Base-by-base conservation (phyloP, 306 rosid species). In the Cicer judaicum region DNA sequence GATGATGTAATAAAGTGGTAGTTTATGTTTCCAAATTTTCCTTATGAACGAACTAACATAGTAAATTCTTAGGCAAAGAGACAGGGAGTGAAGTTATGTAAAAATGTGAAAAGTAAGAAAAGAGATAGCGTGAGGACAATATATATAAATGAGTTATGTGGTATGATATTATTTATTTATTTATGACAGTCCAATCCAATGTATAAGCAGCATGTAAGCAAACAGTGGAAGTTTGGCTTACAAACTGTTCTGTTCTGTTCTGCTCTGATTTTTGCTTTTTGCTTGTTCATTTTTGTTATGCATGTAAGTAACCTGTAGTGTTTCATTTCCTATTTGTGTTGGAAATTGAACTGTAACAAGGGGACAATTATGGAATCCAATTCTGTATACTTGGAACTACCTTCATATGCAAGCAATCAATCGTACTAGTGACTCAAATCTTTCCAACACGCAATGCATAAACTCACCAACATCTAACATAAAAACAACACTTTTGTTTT, bases 371-470 rank as follows among this genome's bases (percentile, higher is more conserved):
- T 24, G 19, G 72, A 68, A 24, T 24, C 24, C 1, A 74, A 74
- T 82, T 77, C 41, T 68, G 69, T 78, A 80, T 67, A 54, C 50
- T 69, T 60, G 8, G 77, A 73, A 29, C 47, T 74, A 80, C 82
- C 90, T 89, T 82, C 60, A 76, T 78, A 56, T 21, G 86, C 85
- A 87, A 84, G 91, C 88, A 82, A 86, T 41, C 83, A 68, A 56
- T 49, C 73, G 3, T 24, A 24, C 29, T 0, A 78, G 42, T 72
- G 67, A 71, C 50, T 24, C 7, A 5, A 11, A 70, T 9, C n/a
- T 0, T 16, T 70, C 64, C 12, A 42, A 89, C 93, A 89, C 93
- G 88, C 91, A 86, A 86, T 69, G 78, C 89, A 78, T 85, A 7
- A 14, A 59, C 4, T 29, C 9, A 29, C 16, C 64, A 24, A 21